Percentiles rank a stretch among this genome's conserved stretches.
Conservation (phyloP, 345 rosid species). For the Boechera divaricarpa region DNA sequence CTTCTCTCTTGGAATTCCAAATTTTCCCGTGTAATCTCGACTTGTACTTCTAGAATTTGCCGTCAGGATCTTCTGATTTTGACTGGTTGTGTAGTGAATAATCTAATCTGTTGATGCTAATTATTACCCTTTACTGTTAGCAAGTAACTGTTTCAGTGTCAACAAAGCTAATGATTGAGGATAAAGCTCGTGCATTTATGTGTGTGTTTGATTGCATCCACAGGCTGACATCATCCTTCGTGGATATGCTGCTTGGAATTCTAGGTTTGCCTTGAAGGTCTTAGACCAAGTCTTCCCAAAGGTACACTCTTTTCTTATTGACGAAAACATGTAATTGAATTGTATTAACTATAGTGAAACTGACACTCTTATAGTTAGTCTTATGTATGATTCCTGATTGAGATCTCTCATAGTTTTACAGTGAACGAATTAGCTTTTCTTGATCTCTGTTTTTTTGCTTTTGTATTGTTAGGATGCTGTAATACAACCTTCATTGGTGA, state of each 20-base stretch:
- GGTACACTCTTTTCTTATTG: constrained; percentile 49
- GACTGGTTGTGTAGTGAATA: neutral
- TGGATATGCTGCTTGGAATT: constrained; percentile 92
- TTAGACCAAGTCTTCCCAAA: constrained; percentile 77
- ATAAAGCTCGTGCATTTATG: neutral
- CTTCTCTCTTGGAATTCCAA: neutral
- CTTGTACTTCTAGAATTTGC: neutral
- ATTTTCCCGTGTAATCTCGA: constrained; percentile 10
- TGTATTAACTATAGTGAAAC: neutral
- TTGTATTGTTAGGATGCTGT: constrained; percentile 57
- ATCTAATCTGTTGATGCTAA: neutral
- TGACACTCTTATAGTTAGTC: constrained; percentile 4
- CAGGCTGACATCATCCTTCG: constrained; percentile 84
- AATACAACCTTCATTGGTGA: constrained; percentile 79
- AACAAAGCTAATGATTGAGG: constrained; percentile 33
- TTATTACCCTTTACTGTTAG: neutral
- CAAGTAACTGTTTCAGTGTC: constrained; percentile 6
- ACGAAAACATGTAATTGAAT: neutral
- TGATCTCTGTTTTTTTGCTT: constrained; percentile 4
- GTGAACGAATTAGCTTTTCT: neutral
- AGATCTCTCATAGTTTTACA: neutral
- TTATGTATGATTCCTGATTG: constrained; percentile 9
- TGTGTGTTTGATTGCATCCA: constrained; percentile 24
- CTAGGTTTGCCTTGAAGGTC: constrained; percentile 73
- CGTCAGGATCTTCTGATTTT: neutral